A percentile compares a stretch with the other conserved stretches of the same genome.
Conservation (phyloP, 768 basidiomycete genomes). For the Auricularia auricula-judae region DNA sequence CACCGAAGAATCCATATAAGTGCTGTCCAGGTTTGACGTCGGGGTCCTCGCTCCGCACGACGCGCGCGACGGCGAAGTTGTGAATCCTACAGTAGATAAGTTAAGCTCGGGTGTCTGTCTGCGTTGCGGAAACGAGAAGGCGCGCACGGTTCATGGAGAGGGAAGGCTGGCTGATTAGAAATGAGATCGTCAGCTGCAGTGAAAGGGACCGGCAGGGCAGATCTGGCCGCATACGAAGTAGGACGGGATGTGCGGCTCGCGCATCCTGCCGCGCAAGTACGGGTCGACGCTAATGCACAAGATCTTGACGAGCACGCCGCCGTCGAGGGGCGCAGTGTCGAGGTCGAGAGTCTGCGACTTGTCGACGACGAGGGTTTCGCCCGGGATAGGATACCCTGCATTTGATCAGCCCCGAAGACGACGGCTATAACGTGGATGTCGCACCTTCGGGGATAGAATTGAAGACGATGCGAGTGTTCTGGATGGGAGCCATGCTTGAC, state of each 20-base stretch:
- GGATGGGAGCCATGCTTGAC: too few relatives aligned
- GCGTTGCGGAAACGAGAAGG: too few relatives aligned
- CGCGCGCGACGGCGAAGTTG: constrained; percentile 31
- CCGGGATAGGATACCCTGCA: constrained; percentile 12
- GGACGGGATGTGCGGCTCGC: constrained; percentile 7
- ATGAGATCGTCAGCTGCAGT: too few relatives aligned
- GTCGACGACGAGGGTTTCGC: constrained; percentile 37
- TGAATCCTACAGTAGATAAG: constrained; percentile 12
- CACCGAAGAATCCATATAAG: constrained; percentile 24
- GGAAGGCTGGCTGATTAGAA: too few relatives aligned
- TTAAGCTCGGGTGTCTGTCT: too few relatives aligned
- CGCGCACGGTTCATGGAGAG: too few relatives aligned
- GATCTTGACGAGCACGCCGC: constrained; percentile 39
- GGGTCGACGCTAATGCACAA: constrained; percentile 38
- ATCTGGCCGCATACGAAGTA: too few relatives aligned
- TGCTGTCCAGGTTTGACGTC: constrained; percentile 28
- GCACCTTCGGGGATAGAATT: too few relatives aligned
- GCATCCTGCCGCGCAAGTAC: constrained; percentile 31
- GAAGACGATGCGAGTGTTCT: too few relatives aligned
- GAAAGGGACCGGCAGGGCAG: too few relatives aligned
- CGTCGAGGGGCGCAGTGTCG: constrained; percentile 32
- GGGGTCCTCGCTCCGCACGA: constrained; percentile 30
- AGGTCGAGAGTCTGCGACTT: constrained; percentile 36
- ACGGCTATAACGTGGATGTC: too few relatives aligned
- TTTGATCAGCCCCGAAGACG: too few relatives aligned